Percentiles rank a stretch among this genome's conserved stretches.
phyloP scores from a whole-genome alignment of 1,284 basidiomycete genomes.

The Dichomitus squalens region DNA sequence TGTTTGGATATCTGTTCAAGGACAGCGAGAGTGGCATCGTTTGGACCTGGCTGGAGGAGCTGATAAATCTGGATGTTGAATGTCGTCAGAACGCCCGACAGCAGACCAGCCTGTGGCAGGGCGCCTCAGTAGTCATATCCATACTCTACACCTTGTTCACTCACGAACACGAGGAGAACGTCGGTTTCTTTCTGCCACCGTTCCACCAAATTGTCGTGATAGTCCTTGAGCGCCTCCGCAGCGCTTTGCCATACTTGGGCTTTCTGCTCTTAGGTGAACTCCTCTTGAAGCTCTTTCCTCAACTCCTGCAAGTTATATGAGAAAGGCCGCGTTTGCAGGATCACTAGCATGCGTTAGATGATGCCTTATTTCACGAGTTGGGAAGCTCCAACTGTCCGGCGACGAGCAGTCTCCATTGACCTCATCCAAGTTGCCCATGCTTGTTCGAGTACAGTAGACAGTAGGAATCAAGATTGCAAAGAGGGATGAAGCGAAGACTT shows the following conservation, averaged over 20 bases:
- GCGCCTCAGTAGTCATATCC: not conserved
- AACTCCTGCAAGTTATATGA: not conserved
- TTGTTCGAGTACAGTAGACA: too few relatives aligned
- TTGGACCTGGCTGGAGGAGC: constrained; percentile 6
- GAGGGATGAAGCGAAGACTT: too few relatives aligned
- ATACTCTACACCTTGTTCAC: not conserved
- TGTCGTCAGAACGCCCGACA: constrained; percentile 10
- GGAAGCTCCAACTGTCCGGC: too few relatives aligned
- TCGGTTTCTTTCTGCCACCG: not conserved
- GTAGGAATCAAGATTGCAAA: too few relatives aligned
- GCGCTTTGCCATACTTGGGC: not conserved
- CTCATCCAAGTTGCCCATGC: too few relatives aligned
- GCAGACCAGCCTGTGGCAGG: constrained; percentile 9
- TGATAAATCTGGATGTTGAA: constrained; percentile 12
- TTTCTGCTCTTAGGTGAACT: not conserved
- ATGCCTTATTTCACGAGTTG: too few relatives aligned
- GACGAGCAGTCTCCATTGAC: too few relatives aligned
- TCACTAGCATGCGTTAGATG: too few relatives aligned
- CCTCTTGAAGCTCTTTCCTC: not conserved
- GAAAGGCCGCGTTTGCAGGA: not conserved
- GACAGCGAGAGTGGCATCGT: not conserved
- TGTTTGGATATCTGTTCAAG: constrained; percentile 5
- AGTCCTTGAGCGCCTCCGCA: not conserved
- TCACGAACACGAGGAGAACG: not conserved
- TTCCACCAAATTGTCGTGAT: not conserved